Conservation (phyloP, 148 eudicot genomes). For the Silene uniflora region DNA sequence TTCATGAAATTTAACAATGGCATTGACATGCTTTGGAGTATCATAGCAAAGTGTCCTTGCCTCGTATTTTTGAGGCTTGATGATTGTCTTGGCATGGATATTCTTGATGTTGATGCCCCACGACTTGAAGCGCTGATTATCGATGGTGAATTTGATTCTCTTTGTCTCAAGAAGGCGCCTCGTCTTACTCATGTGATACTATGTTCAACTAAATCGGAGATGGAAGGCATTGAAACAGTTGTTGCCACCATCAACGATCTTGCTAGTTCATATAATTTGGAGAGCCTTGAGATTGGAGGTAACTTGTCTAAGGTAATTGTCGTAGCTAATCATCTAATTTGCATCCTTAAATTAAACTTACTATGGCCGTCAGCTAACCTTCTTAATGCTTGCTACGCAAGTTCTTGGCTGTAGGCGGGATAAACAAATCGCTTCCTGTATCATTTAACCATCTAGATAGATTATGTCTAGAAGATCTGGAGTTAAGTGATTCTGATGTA, state of each 20-base stretch:
- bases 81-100: not conserved
- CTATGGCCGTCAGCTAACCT: not conserved
- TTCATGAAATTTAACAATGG: not conserved
- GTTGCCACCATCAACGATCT: not conserved
- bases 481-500: not conserved
- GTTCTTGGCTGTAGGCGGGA: conserved; percentile 5
- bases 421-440: not conserved
- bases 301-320: not conserved
- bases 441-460: not conserved
- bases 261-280: not conserved
- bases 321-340: too few species aligned
- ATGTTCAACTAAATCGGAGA: not conserved
- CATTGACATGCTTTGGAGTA: not conserved
- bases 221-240: not conserved
- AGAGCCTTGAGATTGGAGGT: not conserved
- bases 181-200: not conserved
- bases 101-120: not conserved
- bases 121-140: not conserved
- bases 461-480: not conserved
- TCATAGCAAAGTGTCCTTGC: not conserved
- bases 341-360: too few species aligned
- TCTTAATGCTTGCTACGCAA: not conserved
- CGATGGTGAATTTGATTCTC: not conserved
- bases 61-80: not conserved
- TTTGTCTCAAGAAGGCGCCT: not conserved